phyloP scores from a whole-genome alignment of 805 yeast genomes.

The Teunomyces gatunensis region DNA sequence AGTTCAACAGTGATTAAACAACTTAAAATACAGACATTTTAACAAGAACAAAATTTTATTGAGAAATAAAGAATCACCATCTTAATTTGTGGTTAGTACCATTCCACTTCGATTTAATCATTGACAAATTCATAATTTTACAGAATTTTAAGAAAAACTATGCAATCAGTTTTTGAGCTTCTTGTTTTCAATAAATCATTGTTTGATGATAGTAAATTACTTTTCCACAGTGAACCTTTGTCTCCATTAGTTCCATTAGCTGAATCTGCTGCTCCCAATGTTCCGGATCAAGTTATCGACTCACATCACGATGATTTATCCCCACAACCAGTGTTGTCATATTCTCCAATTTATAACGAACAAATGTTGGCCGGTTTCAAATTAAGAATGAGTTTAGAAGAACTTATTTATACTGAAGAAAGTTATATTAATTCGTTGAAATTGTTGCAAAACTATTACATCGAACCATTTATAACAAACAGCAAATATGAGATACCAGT shows the following conservation, averaged over 20 bases:
- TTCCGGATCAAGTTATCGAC: neutral
- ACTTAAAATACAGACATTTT: too few species aligned
- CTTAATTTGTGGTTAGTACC: too few species aligned
- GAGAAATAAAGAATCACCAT: too few species aligned
- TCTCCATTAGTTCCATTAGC: neutral
- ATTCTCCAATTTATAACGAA: constrained; percentile 14
- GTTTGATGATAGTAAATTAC: too few species aligned
- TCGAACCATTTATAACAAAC: constrained; percentile 34
- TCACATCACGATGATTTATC: constrained; percentile 8
- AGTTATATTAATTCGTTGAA: constrained; percentile 45
- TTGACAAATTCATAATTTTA: too few species aligned
- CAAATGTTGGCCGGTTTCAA: constrained; percentile 7
- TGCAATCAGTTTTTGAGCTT: too few species aligned
- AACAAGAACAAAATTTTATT: too few species aligned
- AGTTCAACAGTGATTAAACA: too few species aligned
- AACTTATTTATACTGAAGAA: constrained; percentile 48
- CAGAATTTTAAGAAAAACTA: too few species aligned
- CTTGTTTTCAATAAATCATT: too few species aligned
- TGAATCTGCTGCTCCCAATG: neutral
- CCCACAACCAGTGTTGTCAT: constrained; percentile 19
- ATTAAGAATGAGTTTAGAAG: constrained; percentile 38
- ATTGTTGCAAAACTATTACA: constrained; percentile 42
- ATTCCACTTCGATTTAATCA: too few species aligned
- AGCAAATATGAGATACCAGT: constrained; percentile 32
- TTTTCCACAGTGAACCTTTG: too few species aligned